Base-by-base conservation (phyloP, 768 basidiomycete genomes). In the Vararia minispora region DNA sequence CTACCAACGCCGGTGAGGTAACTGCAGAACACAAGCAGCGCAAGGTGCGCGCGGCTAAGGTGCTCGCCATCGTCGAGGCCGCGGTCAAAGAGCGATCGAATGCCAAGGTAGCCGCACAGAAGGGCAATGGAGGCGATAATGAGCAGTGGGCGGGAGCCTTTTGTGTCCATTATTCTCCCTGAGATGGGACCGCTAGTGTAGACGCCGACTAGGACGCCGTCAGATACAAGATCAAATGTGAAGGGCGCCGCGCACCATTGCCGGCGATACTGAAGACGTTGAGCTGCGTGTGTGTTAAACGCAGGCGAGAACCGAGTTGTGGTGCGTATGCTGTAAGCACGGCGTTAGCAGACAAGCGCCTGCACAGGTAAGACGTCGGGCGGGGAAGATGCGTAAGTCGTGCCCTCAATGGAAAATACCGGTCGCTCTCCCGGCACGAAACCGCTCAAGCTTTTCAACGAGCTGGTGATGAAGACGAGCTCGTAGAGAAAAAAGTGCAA, bases 221-320 rank as follows among this genome's bases (percentile, higher is more conserved):
- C 22, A 43, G 7, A 28, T 10, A 2, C 35, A n/a, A 9, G 3
- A 34, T 11, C 14, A 30, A 3, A 25, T 21, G n/a, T 7, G n/a
- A 22, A 22, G 29, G 16, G 22, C 33, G 24, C 5, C 2, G 45
- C 76, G 42, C 50, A 87, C 83, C 53, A 49, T 81, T 87, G n/a
- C 76, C 82, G 2, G 78, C 80, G n/a, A 83, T 62, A 12, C 75
- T 88, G 13, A 92, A 71, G 25, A 90, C 56, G 48, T 94, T 92
- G 25, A 88, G 64, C 41, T 83, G 74, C 0, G 89, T 92, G 39
- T 91, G 83, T 3, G 73, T 71, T 35, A 92, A 72, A 32, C 69
- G 63, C 13, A 94, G 69, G 28, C 76, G 72, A n/a, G 76, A 60
- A 1, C 83, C 85, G 4, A 94, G 70, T 54, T 94, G 89, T 0